Evolutionary conservation across 495 filamentous ascomycete species (phyloP).

Genomic region (Neurospora sp.): DNA sequence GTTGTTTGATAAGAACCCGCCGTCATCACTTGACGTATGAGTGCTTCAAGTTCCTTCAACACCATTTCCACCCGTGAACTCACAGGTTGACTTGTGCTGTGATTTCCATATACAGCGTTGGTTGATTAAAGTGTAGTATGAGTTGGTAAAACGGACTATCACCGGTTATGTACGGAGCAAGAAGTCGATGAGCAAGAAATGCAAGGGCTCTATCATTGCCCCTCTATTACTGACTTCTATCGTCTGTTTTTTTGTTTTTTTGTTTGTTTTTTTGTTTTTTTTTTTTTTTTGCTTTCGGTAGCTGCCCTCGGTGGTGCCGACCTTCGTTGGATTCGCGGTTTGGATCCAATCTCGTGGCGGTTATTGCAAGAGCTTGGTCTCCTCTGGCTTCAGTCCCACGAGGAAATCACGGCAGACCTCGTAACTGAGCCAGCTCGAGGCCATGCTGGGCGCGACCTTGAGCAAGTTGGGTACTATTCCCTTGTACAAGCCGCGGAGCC

Average conservation of each 20-base stretch:
- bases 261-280: no score
- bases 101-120: not conserved
- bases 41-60: not conserved
- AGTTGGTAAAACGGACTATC: not conserved
- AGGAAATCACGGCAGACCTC: slow-evolving; percentile 86
- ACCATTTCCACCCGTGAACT: not conserved
- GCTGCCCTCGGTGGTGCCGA: not conserved
- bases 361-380: slow-evolving; percentile 22
- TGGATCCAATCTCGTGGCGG: not conserved
- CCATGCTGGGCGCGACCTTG: slow-evolving; percentile 98
- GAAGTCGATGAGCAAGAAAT: not conserved
- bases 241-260: not conserved
- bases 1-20: not conserved
- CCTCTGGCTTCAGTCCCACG: slow-evolving; percentile 41
- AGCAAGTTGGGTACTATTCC: slow-evolving; percentile 88
- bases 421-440: slow-evolving; percentile 94
- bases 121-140: not conserved
- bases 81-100: not conserved
- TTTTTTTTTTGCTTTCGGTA: not conserved
- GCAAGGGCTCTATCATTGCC: not conserved
- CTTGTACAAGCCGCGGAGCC: slow-evolving; percentile 67
- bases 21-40: not conserved
- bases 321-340: not conserved
- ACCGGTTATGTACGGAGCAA: not conserved
- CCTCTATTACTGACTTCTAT: not conserved